Conservation (phyloP, 2,329 filamentous ascomycete genomes). For the Lachnellula arida region DNA sequence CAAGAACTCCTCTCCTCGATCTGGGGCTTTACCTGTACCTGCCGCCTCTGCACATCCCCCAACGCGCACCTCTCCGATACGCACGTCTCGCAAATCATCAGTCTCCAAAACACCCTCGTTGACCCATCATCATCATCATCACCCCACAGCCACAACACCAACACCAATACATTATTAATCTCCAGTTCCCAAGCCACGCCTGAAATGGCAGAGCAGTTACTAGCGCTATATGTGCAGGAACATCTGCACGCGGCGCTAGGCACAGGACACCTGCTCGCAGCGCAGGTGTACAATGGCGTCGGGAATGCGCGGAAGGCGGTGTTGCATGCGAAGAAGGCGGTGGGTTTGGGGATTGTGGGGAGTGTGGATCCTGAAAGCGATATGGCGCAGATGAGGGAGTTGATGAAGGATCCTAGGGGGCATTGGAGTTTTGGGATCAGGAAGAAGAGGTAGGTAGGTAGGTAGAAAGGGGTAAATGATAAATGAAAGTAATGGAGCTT, state of each 20-base stretch:
- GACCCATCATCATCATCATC: background rate
- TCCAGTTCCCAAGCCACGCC: constrained; percentile 27
- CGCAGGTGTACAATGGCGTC: constrained; percentile 37
- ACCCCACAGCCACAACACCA: no score
- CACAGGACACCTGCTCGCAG: constrained; percentile 37
- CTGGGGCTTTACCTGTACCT: constrained; percentile 40
- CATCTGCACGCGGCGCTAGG: constrained; percentile 27
- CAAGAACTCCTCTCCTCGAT: constrained; percentile 29
- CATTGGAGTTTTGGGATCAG: constrained; percentile 28
- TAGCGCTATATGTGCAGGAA: constrained; percentile 36
- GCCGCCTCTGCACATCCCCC: constrained; percentile 32
- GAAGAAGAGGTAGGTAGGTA: background rate
- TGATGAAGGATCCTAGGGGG: constrained; percentile 27
- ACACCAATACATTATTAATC: constrained; percentile 21
- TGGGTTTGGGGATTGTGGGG: constrained; percentile 29
- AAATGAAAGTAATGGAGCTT: no score
- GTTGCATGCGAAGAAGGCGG: constrained; percentile 31
- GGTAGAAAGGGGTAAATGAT: no score
- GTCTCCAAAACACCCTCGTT: constrained; percentile 23
- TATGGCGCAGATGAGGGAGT: constrained; percentile 32
- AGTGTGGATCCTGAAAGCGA: constrained; percentile 30
- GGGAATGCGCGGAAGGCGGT: constrained; percentile 31
- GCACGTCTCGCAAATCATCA: constrained; percentile 32
- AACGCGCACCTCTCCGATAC: constrained; percentile 32
- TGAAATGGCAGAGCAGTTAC: constrained; percentile 35